These are phyloP conservation scores for Metroxylon sagu DNA, from an alignment of 176 grass and related monocot species.

Conservation along the genomic window DNA sequence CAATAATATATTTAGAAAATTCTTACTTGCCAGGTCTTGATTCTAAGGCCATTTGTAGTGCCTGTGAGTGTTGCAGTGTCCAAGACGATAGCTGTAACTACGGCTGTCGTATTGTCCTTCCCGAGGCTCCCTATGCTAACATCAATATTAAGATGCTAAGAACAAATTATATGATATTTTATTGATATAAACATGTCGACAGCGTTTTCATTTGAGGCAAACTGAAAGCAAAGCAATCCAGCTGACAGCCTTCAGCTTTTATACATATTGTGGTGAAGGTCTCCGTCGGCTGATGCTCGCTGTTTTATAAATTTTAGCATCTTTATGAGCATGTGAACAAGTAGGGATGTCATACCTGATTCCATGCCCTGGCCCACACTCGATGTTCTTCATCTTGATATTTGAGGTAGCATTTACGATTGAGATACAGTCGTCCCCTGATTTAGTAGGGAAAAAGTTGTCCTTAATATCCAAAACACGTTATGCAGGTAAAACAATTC, in stretches of 20 bases:
- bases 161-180: too few species aligned
- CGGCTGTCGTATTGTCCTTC: conserved; percentile 42
- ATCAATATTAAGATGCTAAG: not conserved
- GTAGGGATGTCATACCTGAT: conserved; percentile 34
- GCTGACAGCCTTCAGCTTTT: too few species aligned
- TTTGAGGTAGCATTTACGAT: conserved; percentile 71
- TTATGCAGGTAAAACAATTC: not conserved
- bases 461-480: not conserved
- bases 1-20: not conserved
- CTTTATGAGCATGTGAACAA: too few species aligned
- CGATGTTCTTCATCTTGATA: conserved; percentile 53
- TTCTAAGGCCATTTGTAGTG: conserved; percentile 70
- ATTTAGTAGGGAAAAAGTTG: not conserved
- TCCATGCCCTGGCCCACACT: conserved; percentile 76
- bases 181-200: too few species aligned
- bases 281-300: too few species aligned
- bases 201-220: too few species aligned
- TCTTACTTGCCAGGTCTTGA: conserved; percentile 87
- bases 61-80: conserved; percentile 41
- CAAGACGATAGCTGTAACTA: conserved; percentile 43
- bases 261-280: too few species aligned
- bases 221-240: too few species aligned
- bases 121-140: conserved; percentile 85
- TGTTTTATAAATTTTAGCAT: too few species aligned
- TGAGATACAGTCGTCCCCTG: conserved; percentile 85